Conservation (phyloP, 2,329 filamentous ascomycete species). For the Phyllosticta citrichinensis region DNA sequence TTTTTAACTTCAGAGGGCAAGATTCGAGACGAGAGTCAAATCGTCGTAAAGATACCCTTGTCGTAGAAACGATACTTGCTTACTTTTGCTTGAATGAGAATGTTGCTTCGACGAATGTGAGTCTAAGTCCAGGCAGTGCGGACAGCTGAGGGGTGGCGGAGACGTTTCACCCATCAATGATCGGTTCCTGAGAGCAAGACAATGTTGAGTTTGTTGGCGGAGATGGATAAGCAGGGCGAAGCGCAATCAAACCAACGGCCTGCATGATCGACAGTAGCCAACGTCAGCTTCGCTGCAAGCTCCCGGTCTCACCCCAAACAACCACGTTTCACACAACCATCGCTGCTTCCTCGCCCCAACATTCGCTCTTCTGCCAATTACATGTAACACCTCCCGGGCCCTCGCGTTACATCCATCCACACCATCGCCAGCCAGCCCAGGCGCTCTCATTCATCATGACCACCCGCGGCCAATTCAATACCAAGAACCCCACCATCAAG, state of each 20-base stretch:
- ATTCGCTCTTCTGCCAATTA: not conserved
- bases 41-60: not conserved
- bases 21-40: not conserved
- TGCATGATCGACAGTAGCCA: not conserved
- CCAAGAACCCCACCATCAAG: slow-evolving; percentile 74
- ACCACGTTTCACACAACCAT: not conserved
- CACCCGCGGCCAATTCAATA: slow-evolving; percentile 46
- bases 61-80: not conserved
- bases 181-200: too few species aligned
- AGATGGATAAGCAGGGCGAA: too few species aligned
- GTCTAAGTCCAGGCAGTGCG: too few species aligned
- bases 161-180: too few species aligned
- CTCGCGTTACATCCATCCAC: not conserved
- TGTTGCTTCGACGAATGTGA: too few species aligned
- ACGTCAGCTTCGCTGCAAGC: not conserved
- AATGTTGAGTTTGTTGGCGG: too few species aligned
- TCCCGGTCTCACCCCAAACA: not conserved
- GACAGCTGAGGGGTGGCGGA: too few species aligned
- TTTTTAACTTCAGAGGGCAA: not conserved
- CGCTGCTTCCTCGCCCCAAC: not conserved
- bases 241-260: not conserved
- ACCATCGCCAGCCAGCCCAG: not conserved
- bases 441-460: slow-evolving; percentile 23
- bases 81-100: not conserved
- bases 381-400: not conserved